Conservation (phyloP, 2,329 filamentous ascomycete genomes). For the Alternaria tenuissima region DNA sequence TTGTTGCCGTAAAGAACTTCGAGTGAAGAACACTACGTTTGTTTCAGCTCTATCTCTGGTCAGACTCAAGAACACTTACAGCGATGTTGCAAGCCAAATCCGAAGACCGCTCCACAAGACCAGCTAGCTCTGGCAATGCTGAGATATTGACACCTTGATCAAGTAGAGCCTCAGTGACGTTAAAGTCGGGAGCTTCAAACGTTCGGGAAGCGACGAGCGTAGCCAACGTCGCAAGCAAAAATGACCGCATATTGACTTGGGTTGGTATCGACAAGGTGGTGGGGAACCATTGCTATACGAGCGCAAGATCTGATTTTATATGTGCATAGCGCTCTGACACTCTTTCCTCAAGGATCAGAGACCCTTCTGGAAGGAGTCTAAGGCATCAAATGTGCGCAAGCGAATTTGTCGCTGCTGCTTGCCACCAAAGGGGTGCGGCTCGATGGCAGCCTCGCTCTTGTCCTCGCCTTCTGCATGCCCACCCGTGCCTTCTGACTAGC, state of each 20-base stretch:
- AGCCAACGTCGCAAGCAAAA: background rate
- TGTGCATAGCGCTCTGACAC: background rate
- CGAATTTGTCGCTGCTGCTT: background rate
- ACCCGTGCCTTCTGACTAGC: background rate
- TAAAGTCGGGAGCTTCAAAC: constrained; percentile 20
- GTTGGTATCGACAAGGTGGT: no score
- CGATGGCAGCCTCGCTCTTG: background rate
- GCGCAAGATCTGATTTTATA: background rate
- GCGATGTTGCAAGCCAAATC: constrained; percentile 18
- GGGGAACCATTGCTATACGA: background rate
- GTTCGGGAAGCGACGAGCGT: background rate
- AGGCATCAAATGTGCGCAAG: background rate
- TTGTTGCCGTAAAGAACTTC: constrained; percentile 25
- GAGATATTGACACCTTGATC: constrained; percentile 21
- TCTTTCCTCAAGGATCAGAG: background rate
- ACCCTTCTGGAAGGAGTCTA: background rate
- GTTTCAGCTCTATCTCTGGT: accelerated
- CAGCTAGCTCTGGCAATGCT: constrained; percentile 14
- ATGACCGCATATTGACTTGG: background rate
- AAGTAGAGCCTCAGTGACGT: constrained; percentile 23
- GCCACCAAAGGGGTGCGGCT: background rate
- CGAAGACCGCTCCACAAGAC: background rate
- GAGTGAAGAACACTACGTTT: constrained; percentile 27
- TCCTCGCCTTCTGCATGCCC: background rate
- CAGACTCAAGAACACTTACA: constrained; percentile 10